These are phyloP conservation scores for Candida insectorum DNA, from an alignment of 805 yeast genomes.

Conservation along the genomic window DNA sequence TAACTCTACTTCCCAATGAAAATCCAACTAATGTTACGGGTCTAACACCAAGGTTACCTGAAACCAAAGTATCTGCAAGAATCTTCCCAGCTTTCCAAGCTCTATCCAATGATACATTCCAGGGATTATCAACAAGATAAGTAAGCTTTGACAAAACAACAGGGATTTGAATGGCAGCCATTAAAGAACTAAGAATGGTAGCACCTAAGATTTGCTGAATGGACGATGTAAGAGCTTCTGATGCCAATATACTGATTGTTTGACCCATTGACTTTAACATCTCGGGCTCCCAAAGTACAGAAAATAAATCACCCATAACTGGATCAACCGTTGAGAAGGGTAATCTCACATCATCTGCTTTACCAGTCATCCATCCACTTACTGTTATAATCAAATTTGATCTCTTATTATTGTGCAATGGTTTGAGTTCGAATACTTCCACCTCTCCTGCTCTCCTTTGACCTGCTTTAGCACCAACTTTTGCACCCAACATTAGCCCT, in stretches of 20 bases:
- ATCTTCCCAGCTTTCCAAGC: conserved; percentile 96
- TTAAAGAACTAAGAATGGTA: conserved; percentile 80
- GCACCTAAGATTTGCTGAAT: conserved; percentile 94
- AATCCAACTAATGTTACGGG: conserved; percentile 93
- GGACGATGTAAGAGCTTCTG: conserved; percentile 88
- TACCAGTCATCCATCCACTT: conserved; percentile 97
- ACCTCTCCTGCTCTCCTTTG: conserved; percentile 85
- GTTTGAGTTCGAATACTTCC: conserved; percentile 88
- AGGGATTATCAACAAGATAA: conserved; percentile 89
- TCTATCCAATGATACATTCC: conserved; percentile 95
- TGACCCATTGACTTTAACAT: conserved; percentile 96
- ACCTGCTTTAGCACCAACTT: conserved; percentile 85
- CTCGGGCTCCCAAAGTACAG: conserved; percentile 96
- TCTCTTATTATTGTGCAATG: conserved; percentile 86
- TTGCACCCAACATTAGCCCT: conserved; percentile 87
- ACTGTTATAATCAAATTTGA: conserved; percentile 85
- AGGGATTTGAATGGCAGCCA: conserved; percentile 91
- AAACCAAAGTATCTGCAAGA: conserved; percentile 83
- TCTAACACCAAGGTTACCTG: conserved; percentile 85
- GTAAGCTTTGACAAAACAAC: conserved; percentile 87
- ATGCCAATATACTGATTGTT: conserved; percentile 88
- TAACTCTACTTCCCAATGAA: conserved; percentile 88
- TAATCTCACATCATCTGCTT: conserved; percentile 89
- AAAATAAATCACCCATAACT: conserved; percentile 92
- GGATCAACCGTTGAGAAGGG: conserved; percentile 98